A percentile compares a stretch with the other conserved stretches of the same genome.
Evolutionary conservation across 1,284 basidiomycete species (phyloP).

Genomic region (Austroboletus rostrupii): DNA sequence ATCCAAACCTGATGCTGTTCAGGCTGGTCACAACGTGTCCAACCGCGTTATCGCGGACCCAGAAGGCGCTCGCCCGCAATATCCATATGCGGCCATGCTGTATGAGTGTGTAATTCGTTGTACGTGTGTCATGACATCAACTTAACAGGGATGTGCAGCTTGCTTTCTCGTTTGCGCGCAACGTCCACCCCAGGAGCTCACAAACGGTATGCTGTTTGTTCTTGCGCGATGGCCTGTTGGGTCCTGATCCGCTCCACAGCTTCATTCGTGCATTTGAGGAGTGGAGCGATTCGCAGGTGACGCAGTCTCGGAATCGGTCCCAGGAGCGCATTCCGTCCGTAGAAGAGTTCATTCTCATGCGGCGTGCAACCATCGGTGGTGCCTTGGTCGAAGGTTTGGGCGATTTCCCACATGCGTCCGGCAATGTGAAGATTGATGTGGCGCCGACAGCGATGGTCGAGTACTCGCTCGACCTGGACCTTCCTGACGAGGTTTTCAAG

Average conservation of each 20-base stretch:
- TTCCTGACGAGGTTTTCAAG: slow-evolving; percentile 43
- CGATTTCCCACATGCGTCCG: slow-evolving; percentile 1
- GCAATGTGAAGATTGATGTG: slow-evolving; percentile 1
- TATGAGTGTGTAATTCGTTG: slow-evolving; percentile 32
- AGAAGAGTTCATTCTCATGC: slow-evolving; percentile 42
- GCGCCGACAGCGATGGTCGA: slow-evolving; percentile 41
- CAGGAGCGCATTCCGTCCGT: slow-evolving; percentile 38
- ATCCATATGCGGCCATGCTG: slow-evolving; percentile 41
- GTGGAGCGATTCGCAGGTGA: slow-evolving; percentile 39
- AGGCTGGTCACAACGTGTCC: slow-evolving; percentile 36
- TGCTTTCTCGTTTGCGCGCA: slow-evolving; percentile 36
- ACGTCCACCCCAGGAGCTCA: slow-evolving; percentile 38
- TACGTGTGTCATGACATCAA: slow-evolving; percentile 14
- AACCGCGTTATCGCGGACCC: slow-evolving; percentile 31
- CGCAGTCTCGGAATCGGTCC: slow-evolving; percentile 37
- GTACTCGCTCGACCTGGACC: slow-evolving; percentile 42
- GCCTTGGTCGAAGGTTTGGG: slow-evolving; percentile 42
- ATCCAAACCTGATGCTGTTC: slow-evolving; percentile 37
- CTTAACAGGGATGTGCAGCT: slow-evolving; percentile 21
- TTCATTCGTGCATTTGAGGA: slow-evolving; percentile 38
- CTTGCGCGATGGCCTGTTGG: background rate
- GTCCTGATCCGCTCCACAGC: slow-evolving; percentile 21
- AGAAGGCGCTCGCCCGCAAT: slow-evolving; percentile 31
- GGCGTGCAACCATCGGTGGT: slow-evolving; percentile 41
- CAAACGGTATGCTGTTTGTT: slow-evolving; percentile 26